Conservation (phyloP, 2,329 filamentous ascomycete genomes). For the Fusarium pseudograminearum region DNA sequence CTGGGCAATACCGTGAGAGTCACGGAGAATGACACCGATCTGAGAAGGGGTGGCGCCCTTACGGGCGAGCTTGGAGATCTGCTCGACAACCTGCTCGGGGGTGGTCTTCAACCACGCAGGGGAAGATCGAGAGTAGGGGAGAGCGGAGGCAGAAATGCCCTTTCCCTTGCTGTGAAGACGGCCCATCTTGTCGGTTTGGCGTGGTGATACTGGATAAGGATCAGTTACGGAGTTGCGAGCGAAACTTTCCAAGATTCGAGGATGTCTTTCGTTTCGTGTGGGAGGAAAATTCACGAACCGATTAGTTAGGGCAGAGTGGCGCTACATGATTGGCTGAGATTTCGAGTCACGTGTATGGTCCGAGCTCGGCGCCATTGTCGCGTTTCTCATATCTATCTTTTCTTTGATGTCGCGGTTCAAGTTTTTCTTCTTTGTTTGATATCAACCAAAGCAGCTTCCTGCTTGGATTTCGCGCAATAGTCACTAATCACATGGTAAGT, state of each 20-base stretch:
- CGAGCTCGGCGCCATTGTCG: constrained; percentile 22
- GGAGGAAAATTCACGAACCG: constrained; percentile 54
- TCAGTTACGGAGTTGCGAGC: constrained; percentile 57
- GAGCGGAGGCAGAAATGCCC: constrained; percentile 95
- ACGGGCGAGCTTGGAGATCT: constrained; percentile 99
- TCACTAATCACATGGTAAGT: constrained; percentile 51
- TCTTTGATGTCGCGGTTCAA: constrained; percentile 22
- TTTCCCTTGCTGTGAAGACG: constrained; percentile 99
- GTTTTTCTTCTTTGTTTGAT: constrained; percentile 26
- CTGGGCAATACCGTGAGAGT: constrained; percentile 97
- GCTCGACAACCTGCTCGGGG: constrained; percentile 97
- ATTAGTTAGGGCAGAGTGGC: constrained; percentile 59
- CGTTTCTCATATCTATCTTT: constrained; percentile 36
- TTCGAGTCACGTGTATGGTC: constrained; percentile 26
- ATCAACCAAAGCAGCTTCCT: background rate
- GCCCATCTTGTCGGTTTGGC: constrained; percentile 78
- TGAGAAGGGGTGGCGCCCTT: constrained; percentile 99
- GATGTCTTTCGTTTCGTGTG: constrained; percentile 15
- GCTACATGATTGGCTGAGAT: constrained; percentile 1
- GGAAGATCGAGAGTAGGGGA: constrained; percentile 94
- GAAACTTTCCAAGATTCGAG: constrained; percentile 11
- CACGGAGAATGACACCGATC: constrained; percentile 98
- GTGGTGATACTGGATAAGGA: constrained; percentile 49
- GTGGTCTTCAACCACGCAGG: constrained; percentile 99
- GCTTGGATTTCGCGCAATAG: background rate